Evolutionary conservation across 2,329 filamentous ascomycete genomes (phyloP), one percentile per base, ranked within the genome.

Genomic region (Colletotrichum truncatum): DNA sequence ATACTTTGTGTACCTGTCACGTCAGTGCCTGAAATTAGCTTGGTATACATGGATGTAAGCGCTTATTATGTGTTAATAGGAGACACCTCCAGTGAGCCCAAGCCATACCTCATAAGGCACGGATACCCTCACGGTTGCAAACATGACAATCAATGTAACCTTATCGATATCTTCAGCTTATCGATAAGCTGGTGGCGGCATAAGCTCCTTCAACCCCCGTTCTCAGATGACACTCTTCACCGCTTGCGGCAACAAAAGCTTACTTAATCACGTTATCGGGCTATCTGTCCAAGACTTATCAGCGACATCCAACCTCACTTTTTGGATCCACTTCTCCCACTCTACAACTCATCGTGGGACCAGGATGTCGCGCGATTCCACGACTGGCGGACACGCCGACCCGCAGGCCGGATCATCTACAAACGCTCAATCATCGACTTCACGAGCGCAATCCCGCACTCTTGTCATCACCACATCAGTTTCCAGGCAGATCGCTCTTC

Each of bases 401-500:
- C 53, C 53, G 53, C 53, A 34, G 30, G 26, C 53, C 28, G 39
- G 38, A 45, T 56, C 53, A 14, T 43, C 38, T 10, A 12, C 38
- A 43, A 36, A 26, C 21, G 52, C 52, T 43, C 52, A 45, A 26
- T 34, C 28, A 16, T 54, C 51, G 51, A 34, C 14, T 25, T 39
- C 51, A 39, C 51, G 36, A 54, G 25, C 51, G 10, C 51, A 56
- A 26, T 34, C 53, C 10, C 39, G 39, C 39, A 30, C 16, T n/a
- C 28, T 56, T 4, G 34, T 39, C 2, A 28, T 45, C 28, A 30
- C 26, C n/a, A 56, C 53, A 9, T 23, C 16, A 6, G 26, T 21
- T 32, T 32, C 46, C 48, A 72, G 72, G 57, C 49, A 36, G 21
- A 69, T 75, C 7, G 70, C 71, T 3, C 71, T 48, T 14, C 54